A percentile compares a stretch with the other conserved stretches of the same genome.
phyloP scores from a whole-genome alignment of 352 stramenopile genomes.

The Pseudoperonospora humuli region DNA sequence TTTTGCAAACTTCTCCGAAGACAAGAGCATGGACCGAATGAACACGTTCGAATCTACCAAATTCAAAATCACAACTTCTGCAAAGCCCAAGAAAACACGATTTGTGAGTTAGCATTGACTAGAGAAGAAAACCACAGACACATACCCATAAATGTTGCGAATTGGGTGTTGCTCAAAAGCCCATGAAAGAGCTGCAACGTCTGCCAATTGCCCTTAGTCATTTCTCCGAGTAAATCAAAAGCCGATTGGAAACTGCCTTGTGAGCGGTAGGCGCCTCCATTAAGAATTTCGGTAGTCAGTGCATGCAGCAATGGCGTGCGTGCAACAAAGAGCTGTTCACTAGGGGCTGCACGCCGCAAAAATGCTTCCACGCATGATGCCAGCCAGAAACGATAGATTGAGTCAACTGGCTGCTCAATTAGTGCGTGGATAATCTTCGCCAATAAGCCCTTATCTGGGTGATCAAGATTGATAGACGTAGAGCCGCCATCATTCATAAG shows the following conservation, averaged over 20 bases:
- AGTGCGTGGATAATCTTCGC: constrained; percentile 88
- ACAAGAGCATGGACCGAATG: constrained; percentile 88
- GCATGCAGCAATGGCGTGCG: constrained; percentile 82
- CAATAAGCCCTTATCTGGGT: constrained; percentile 77
- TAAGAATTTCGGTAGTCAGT: constrained; percentile 85
- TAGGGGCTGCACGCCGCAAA: constrained; percentile 74
- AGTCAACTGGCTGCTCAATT: constrained; percentile 87
- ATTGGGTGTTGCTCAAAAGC: constrained; percentile 82
- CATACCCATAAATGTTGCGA: constrained; percentile 86
- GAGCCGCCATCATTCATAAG: constrained; percentile 40
- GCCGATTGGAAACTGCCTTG: constrained; percentile 91
- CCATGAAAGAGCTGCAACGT: constrained; percentile 87
- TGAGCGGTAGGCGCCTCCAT: constrained; percentile 67
- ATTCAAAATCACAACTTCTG: constrained; percentile 89
- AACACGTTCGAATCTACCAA: constrained; percentile 97
- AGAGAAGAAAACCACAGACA: background rate
- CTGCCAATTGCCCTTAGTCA: constrained; percentile 91
- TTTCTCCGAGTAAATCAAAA: constrained; percentile 94
- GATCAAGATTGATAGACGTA: constrained; percentile 51
- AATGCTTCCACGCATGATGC: constrained; percentile 95
- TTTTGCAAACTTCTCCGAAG: constrained; percentile 61
- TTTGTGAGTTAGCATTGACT: constrained; percentile 1
- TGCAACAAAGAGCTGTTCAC: constrained; percentile 89
- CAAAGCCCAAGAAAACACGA: constrained; percentile 5
- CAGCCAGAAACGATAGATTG: constrained; percentile 94